phyloP scores from a whole-genome alignment of 495 filamentous ascomycete genomes.

The Pyrenula aspistea region DNA sequence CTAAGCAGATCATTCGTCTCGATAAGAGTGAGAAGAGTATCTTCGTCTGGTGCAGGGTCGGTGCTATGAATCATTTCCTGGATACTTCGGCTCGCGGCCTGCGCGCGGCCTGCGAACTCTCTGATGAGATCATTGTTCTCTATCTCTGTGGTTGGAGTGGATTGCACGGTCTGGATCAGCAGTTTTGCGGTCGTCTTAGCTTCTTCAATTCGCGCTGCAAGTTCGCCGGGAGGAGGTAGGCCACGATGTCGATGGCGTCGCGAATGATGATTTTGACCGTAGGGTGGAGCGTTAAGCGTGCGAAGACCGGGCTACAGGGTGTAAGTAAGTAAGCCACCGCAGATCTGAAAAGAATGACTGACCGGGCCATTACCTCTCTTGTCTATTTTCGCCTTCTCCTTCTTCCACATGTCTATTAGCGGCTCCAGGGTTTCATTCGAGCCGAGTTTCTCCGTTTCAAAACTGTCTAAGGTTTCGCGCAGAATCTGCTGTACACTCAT shows the following conservation, averaged over 20 bases:
- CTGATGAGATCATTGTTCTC: constrained; percentile 73
- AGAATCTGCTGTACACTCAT: constrained; percentile 70
- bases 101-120: constrained; percentile 85
- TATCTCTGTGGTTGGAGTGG: constrained; percentile 65
- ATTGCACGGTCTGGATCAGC: constrained; percentile 76
- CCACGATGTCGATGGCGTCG: constrained; percentile 23
- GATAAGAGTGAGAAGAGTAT: constrained; percentile 84
- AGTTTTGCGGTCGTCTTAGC: constrained; percentile 81
- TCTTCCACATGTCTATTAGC: constrained; percentile 76
- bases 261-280: constrained; percentile 21
- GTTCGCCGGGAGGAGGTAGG: constrained; percentile 68
- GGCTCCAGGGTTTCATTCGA: constrained; percentile 58
- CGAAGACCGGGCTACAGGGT: neutral
- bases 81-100: constrained; percentile 62
- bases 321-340: neutral
- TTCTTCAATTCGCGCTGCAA: constrained; percentile 77
- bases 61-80: constrained; percentile 72
- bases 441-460: constrained; percentile 48
- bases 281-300: constrained; percentile 4
- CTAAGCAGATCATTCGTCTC: constrained; percentile 87
- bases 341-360: neutral
- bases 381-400: constrained; percentile 59
- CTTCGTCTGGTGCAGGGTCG: constrained; percentile 73
- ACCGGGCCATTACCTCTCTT: constrained; percentile 12
- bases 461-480: constrained; percentile 66